Conservation (phyloP, 371 early-diverging fungal species). For the Basidiobolus meristosporus region DNA sequence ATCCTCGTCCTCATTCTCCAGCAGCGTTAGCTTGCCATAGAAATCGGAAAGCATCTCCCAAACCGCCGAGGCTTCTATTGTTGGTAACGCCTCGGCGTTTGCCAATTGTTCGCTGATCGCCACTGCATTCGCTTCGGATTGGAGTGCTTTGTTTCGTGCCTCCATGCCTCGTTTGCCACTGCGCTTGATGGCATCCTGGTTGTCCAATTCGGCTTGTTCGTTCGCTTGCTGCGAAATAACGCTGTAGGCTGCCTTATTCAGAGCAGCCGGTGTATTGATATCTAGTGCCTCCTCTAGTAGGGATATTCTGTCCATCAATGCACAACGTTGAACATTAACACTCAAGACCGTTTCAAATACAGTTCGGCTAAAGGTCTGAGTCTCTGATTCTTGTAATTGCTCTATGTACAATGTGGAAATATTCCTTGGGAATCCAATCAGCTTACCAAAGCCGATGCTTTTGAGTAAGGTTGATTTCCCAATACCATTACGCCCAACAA, state of each 20-base stretch:
- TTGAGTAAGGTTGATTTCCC: slow-evolving; percentile 77
- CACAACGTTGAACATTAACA: slow-evolving; percentile 6
- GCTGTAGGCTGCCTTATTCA: slow-evolving; percentile 2
- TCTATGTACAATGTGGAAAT: slow-evolving; percentile 59
- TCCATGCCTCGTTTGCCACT: slow-evolving; percentile 60
- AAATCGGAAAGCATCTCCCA: slow-evolving; percentile 29
- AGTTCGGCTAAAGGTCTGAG: slow-evolving; percentile 32
- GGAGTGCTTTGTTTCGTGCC: slow-evolving; percentile 40
- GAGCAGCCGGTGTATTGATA: background rate
- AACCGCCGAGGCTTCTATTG: background rate
- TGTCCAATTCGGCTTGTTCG: slow-evolving; percentile 23
- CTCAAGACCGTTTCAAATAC: slow-evolving; percentile 53
- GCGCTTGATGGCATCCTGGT: slow-evolving; percentile 45
- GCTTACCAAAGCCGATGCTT: slow-evolving; percentile 37
- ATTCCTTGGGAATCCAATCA: slow-evolving; percentile 65
- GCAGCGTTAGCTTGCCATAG: slow-evolving; percentile 15
- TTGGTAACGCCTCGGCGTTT: background rate
- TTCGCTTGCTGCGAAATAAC: slow-evolving; percentile 12
- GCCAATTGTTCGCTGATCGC: slow-evolving; percentile 5
- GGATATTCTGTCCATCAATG: background rate
- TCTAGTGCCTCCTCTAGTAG: slow-evolving; percentile 3
- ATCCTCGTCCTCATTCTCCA: slow-evolving; percentile 24
- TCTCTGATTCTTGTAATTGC: slow-evolving; percentile 33
- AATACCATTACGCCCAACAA: slow-evolving; percentile 78
- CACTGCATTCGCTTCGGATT: slow-evolving; percentile 21